These are phyloP conservation scores for Melanogaster broomeanus DNA, from an alignment of 768 basidiomycete genomes.

Conservation along the genomic window DNA sequence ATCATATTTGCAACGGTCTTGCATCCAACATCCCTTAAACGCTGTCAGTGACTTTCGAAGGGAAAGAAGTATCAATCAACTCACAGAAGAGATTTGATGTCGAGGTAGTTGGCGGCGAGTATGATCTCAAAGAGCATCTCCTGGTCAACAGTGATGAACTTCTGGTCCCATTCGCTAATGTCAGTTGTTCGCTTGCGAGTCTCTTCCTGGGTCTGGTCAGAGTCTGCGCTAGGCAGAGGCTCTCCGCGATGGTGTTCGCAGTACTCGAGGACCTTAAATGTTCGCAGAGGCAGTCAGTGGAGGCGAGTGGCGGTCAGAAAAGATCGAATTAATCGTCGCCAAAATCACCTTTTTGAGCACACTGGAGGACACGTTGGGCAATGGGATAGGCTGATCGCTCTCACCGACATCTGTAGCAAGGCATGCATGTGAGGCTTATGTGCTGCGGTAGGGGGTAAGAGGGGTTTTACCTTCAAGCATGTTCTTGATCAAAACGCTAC, in stretches of 20 bases:
- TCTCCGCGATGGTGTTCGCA: constrained; percentile 99
- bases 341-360: constrained; percentile 84
- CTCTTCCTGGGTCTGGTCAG: constrained; percentile 85
- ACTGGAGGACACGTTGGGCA: constrained; percentile 91
- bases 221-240: constrained; percentile 85
- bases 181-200: constrained; percentile 97
- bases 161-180: constrained; percentile 99
- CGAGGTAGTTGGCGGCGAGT: constrained; percentile 98
- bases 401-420: constrained; percentile 80
- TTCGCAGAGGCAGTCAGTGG: neutral
- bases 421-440: neutral
- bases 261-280: constrained; percentile 87
- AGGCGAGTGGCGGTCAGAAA: neutral
- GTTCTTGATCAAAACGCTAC: constrained; percentile 97
- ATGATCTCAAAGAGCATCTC: constrained; percentile 99
- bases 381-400: constrained; percentile 89
- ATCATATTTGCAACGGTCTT: constrained; percentile 99
- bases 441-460: neutral
- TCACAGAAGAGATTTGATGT: constrained; percentile 97
- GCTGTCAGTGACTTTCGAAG: neutral
- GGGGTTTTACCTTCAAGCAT: constrained; percentile 87
- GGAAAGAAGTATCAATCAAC: constrained; percentile 28
- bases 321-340: constrained; percentile 1
- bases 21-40: constrained; percentile 89
- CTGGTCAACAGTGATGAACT: constrained; percentile 98